Base-by-base conservation (phyloP, 2,329 filamentous ascomycete species). In the Colletotrichum lentis region DNA sequence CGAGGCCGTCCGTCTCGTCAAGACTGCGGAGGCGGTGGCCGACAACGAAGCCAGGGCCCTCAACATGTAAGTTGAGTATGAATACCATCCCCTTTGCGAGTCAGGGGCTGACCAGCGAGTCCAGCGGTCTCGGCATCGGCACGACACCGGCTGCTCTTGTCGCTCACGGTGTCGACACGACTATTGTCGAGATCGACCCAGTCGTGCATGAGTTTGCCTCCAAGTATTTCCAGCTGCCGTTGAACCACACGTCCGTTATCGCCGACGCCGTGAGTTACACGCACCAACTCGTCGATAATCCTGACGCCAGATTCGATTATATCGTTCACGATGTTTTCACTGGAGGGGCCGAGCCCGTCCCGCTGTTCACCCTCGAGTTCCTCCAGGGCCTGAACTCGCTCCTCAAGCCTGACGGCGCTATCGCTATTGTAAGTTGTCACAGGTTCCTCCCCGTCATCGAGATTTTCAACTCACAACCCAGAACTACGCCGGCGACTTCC, bases 311-410 rank as follows among this genome's bases (percentile, higher is more conserved):
- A 35, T 99, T 91, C 77, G 91, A 97, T 80, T 98, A 97, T 81
- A 96, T 99, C 75, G 86, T 99, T 62, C 96, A 99, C 77, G 96
- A 99, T 73, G 96, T 99, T 27, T 99, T 99, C 77, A 99, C 96
- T 0, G 96, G 96, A 27, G 96, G 96, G 60, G 94, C 94, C 0
- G 96, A 98, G 77, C 96, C 96, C 0, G 88, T 94, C 3, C 84
- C 90, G 8, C 87, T 99, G 8, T 99, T 99, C 79, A 98, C 94
- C 0, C 78, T 89, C 5, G 91, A 96, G 73, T 98, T 99, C 74
- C 80, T 99, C 50, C 79, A 86, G 60, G 88, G 90, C 5, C 83
- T 99, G 1, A 82, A 87, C 71, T 77, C 84, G 5, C 85, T 98
- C 7, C 83, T 99, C 53, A 91, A 88, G 71, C 87, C 90, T 0